A percentile compares a stretch with the other conserved stretches of the same genome.
Conservation (phyloP, 169 alveolate species). For the Babesia bovis region DNA sequence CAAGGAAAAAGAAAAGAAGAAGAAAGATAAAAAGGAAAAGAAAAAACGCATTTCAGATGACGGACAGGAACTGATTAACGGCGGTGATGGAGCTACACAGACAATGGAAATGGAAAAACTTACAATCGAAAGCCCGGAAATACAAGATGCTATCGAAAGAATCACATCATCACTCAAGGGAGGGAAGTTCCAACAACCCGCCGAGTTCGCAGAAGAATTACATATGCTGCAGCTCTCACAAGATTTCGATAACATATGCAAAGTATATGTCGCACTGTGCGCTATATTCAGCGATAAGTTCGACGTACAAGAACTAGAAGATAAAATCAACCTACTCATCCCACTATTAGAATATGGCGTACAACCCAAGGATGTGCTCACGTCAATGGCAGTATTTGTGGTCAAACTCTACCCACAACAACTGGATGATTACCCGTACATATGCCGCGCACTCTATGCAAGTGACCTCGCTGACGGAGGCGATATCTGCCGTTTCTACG, state of each 20-base stretch:
- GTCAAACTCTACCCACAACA: conserved; percentile 73
- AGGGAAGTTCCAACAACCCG: conserved; percentile 71
- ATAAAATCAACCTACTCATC: conserved; percentile 68
- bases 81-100: conserved; percentile 38
- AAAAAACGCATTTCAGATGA: conserved; percentile 27
- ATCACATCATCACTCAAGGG: conserved; percentile 63
- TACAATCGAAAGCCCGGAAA: conserved; percentile 77
- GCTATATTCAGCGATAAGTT: conserved; percentile 72
- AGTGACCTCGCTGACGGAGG: conserved; percentile 78
- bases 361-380: conserved; percentile 74
- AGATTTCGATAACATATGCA: conserved; percentile 81
- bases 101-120: conserved; percentile 61
- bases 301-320: conserved; percentile 48
- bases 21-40: conserved; percentile 57
- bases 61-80: conserved; percentile 3
- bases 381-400: conserved; percentile 77
- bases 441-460: conserved; percentile 78
- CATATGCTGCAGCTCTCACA: conserved; percentile 89
- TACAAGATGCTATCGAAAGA: conserved; percentile 82
- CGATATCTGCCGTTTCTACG: conserved; percentile 74
- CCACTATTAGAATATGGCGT: conserved; percentile 75
- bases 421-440: conserved; percentile 77
- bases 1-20: conserved; percentile 45
- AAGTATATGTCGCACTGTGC: conserved; percentile 76
- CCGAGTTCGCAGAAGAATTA: conserved; percentile 83